Conservation (phyloP, 129 eudicot species). For the Oenanthe sinensis region DNA sequence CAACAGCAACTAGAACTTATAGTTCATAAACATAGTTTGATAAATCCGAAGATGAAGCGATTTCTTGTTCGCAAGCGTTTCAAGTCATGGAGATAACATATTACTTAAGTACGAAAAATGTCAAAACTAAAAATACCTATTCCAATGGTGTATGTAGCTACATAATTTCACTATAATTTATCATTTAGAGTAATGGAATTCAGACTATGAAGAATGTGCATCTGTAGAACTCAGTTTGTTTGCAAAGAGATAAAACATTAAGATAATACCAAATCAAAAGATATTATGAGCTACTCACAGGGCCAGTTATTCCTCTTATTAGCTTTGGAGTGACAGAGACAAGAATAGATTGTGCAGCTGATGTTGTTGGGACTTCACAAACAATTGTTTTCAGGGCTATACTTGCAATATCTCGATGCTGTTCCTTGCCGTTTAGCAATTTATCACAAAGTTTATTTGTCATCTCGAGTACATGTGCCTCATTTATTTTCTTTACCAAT, state of each 20-base stretch:
- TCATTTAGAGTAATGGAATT: background rate
- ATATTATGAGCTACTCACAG: constrained; percentile 43
- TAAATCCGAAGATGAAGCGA: background rate
- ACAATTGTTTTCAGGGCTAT: constrained; percentile 95
- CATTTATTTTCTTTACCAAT: constrained; percentile 76
- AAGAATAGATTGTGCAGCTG: constrained; percentile 70
- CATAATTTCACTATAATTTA: background rate
- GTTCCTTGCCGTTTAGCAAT: constrained; percentile 86
- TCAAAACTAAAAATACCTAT: background rate
- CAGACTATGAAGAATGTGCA: background rate
- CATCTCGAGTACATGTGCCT: constrained; percentile 77
- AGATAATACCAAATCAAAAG: constrained; percentile 2
- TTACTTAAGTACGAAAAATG: background rate
- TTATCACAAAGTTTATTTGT: constrained; percentile 78
- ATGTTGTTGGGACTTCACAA: constrained; percentile 67
- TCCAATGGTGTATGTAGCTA: background rate
- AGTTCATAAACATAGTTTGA: background rate
- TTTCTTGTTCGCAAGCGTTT: background rate
- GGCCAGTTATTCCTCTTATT: constrained; percentile 66
- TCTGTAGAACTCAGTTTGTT: background rate
- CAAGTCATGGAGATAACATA: background rate
- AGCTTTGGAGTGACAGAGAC: constrained; percentile 78
- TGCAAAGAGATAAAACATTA: background rate
- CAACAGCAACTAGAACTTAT: background rate
- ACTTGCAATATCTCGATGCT: constrained; percentile 92